Base-by-base conservation (phyloP, 768 basidiomycete species). In the Panaeolus papilionaceus region DNA sequence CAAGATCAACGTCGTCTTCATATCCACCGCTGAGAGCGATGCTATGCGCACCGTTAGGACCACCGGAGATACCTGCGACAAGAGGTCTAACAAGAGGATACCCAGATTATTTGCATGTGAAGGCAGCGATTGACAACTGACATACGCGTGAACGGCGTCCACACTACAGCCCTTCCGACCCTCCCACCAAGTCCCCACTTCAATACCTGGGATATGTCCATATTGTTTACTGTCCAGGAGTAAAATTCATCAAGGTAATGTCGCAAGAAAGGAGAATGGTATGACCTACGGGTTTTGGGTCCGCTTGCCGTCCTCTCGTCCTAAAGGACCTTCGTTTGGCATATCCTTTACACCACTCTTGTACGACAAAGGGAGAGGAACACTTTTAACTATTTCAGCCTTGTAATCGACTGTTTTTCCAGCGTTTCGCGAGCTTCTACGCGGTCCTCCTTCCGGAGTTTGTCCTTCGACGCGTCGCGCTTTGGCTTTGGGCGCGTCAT, bases 21-120 rank as follows among this genome's bases (percentile, higher is more conserved):
- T 95, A 95, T 1, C 93, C 95, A 11, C 96, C 96, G 45, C 93
- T 95, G 3, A 97, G 85, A 2, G 92, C 95, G 14, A 98, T 86
- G 49, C 93, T 95, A 70, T 91, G 93, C 2, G 93, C 92, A 2
- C 96, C 95, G 5, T 89, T 68, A 0, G 79, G 79, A 2, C 90
- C 77, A 38, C 85, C 86, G 9, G 89, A 82, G 51, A 98, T 96
- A 0, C 96, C 96, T 40, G 87, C 92, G 6, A 97, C 95, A 82
- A 86, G 89, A 0, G 95, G 94, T 2, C 93, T 95, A 62, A 18
- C 69, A 33, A 33, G 68, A 47, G 61, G 62, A 69, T 40, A 62
- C 28, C n/a, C 38, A 26, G 37, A 65, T 37, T 62, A 0, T 62
- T 65, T 44, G 16, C 16, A 23, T 28, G 26, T 66, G 1, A 33